Evolutionary conservation across 768 basidiomycete genomes (phyloP).

Genomic region (Boletus rubescentipes): DNA sequence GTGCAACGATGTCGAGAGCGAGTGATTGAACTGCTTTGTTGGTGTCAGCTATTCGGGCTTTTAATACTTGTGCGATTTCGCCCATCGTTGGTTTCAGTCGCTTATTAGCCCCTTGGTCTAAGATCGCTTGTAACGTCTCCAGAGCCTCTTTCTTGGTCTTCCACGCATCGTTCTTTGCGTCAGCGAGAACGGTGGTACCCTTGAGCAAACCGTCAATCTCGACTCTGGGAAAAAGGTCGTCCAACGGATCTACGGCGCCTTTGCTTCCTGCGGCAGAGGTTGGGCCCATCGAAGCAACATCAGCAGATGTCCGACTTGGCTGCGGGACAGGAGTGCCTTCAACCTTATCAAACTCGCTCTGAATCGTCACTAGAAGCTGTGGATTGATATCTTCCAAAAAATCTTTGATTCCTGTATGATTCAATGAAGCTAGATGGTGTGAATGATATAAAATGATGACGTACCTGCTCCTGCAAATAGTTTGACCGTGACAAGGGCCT

Average conservation of each 20-base stretch:
- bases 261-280: conserved; percentile 42
- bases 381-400: conserved; percentile 94
- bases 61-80: conserved; percentile 87
- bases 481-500: conserved; percentile 86
- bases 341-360: conserved; percentile 89
- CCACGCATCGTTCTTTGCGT: conserved; percentile 93
- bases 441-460: conserved; percentile 18
- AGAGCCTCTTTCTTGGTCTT: conserved; percentile 95
- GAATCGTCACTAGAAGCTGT: conserved; percentile 88
- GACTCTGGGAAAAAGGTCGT: conserved; percentile 93
- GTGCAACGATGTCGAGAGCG: conserved; percentile 86
- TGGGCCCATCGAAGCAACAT: conserved; percentile 56
- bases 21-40: conserved; percentile 93
- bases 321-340: conserved; percentile 75
- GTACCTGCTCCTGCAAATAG: conserved; percentile 87
- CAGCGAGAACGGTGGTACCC: conserved; percentile 77
- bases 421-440: neutral
- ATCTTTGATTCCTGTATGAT: conserved; percentile 77
- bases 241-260: conserved; percentile 65
- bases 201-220: conserved; percentile 87
- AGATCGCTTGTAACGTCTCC: conserved; percentile 74
- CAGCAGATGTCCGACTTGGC: conserved; percentile 74
- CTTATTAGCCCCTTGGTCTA: conserved; percentile 92
- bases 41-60: conserved; percentile 84
- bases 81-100: conserved; percentile 90